These are phyloP conservation scores for Trichoderma gamsii DNA, from an alignment of 495 filamentous ascomycete genomes.

Conservation along the genomic window DNA sequence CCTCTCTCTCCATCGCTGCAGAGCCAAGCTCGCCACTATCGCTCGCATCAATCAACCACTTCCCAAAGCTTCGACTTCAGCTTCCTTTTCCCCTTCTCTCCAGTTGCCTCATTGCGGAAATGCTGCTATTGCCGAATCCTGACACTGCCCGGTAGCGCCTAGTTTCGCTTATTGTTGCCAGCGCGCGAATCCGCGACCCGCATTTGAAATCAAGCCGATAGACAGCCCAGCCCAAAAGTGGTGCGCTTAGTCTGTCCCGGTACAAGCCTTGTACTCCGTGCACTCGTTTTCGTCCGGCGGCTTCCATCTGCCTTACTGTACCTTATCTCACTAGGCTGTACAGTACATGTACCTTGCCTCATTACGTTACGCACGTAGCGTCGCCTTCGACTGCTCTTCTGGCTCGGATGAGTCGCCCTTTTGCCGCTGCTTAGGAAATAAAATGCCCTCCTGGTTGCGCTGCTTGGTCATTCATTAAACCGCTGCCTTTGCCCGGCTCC, in stretches of 20 bases:
- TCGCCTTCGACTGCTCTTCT: background rate
- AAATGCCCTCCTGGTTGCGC: background rate
- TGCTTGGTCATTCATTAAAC: background rate
- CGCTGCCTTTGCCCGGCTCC: background rate
- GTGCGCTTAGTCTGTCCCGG: background rate
- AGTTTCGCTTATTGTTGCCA: slow-evolving; percentile 9
- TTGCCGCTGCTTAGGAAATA: too few species aligned
- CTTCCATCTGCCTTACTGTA: slow-evolving; percentile 5
- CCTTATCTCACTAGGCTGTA: background rate
- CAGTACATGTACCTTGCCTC: too few species aligned
- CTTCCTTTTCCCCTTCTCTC: background rate
- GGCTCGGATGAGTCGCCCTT: too few species aligned
- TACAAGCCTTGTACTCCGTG: background rate
- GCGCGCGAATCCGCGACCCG: slow-evolving; percentile 12
- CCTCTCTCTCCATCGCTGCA: background rate
- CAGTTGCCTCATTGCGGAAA: background rate
- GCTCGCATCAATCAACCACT: background rate
- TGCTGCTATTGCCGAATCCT: slow-evolving; percentile 1
- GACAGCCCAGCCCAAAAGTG: background rate
- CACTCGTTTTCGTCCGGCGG: background rate
- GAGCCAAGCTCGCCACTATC: too few species aligned
- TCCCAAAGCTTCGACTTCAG: background rate
- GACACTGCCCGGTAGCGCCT: slow-evolving; percentile 1
- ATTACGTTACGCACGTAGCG: background rate
- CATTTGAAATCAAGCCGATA: slow-evolving; percentile 11